Evolutionary conservation across 495 filamentous ascomycete species (phyloP), one percentile per base, ranked within the genome.

Genomic region (Penicillium angulare): DNA sequence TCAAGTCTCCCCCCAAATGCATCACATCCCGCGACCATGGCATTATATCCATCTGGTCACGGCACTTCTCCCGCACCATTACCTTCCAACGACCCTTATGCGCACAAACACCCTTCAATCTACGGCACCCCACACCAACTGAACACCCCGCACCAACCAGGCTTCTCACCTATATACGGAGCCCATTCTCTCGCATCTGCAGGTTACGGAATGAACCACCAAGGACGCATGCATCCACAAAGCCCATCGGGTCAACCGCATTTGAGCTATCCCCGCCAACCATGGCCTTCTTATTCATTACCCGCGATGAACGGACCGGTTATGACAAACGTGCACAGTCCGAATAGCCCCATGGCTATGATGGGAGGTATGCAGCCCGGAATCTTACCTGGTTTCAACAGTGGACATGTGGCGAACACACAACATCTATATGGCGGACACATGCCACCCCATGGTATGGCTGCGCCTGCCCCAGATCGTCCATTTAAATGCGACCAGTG

Each of bases 401-500:
- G 75, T 63, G 82, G 77, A 3, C 75, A 77, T 59, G 78, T 73
- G 34, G 80, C 77, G 18, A 79, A 65, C 59, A 79, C 80, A 56
- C 72, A 74, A 61, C 79, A 74, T 69, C 77, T 81, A 54, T 82
- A 79, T 55, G 79, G 68, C 33, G 71, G 55, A 9, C 74, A 79
- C 39, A 64, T 69, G 5, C 73, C 73, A n/a, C 73, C 65, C 12
- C 65, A 66, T 27, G 72, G 68, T 31, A 56, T 57, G 29, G 62
- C 78, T 2, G 69, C 69, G 1, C 76, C 71, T 13, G 75, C 79
- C 5, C 85, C 85, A 48, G 93, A 98, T 51, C 81, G 92, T 7
- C 93, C 95, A 0, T 98, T 93, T 75, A 93, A 93, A 60, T 98
- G 93, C 65, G 90, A 97, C 57, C 76, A 87, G 61, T 98, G 95